Evolutionary conservation across 208 protist genomes (phyloP).

Genomic region (Leptomonas pyrrhocoris): DNA sequence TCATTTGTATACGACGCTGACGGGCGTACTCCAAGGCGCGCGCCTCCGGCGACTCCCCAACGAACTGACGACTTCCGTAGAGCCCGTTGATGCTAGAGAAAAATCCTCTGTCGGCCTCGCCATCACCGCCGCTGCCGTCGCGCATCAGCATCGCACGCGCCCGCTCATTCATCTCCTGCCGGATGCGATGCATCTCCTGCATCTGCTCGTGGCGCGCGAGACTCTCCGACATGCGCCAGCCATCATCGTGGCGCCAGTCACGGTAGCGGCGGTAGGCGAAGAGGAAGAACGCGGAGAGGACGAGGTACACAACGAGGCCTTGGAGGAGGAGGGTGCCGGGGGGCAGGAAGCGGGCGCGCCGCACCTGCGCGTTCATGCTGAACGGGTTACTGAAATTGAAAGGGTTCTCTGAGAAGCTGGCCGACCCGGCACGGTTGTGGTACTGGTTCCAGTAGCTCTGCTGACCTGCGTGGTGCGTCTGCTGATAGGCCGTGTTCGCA

Average conservation of each 20-base stretch:
- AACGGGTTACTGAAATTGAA: conserved; percentile 65
- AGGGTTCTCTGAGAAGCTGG: conserved; percentile 56
- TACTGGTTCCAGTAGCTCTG: conserved; percentile 61
- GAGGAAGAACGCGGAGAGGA: conserved; percentile 58
- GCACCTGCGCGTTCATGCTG: conserved; percentile 44
- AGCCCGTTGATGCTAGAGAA: background rate
- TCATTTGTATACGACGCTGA: conserved; percentile 57
- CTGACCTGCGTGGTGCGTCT: conserved; percentile 31
- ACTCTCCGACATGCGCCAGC: conserved; percentile 80
- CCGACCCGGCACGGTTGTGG: conserved; percentile 14
- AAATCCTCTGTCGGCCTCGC: background rate
- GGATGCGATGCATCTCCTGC: conserved; percentile 73
- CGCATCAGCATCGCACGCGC: conserved; percentile 30
- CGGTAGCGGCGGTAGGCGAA: conserved; percentile 66
- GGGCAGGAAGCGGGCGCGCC: conserved; percentile 54
- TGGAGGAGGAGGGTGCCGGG: conserved; percentile 54
- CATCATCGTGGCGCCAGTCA: conserved; percentile 77
- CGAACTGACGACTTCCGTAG: conserved; percentile 32
- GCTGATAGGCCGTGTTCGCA: conserved; percentile 39
- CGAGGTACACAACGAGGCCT: conserved; percentile 70
- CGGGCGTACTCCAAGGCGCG: conserved; percentile 70
- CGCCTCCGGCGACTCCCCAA: conserved; percentile 44
- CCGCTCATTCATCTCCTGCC: conserved; percentile 72
- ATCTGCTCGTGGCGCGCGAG: conserved; percentile 78
- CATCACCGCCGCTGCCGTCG: no score